Conservation (phyloP, 176 grass and related monocot genomes). For the Musa schizocarpa region DNA sequence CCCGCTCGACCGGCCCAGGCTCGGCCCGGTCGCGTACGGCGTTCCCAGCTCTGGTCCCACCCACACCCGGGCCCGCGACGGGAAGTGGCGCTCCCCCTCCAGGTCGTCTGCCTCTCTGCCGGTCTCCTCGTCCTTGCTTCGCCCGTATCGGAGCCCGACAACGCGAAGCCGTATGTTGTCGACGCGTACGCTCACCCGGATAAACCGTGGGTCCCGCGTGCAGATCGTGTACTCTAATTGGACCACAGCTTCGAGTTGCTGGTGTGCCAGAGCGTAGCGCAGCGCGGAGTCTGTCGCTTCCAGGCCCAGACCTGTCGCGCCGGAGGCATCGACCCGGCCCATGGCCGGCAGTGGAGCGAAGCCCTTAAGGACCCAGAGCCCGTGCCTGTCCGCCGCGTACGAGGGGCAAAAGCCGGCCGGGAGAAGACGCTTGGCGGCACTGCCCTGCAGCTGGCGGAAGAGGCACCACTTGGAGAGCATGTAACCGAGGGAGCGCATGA, state of each 20-base stretch:
- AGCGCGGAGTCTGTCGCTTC: slow-evolving; percentile 53
- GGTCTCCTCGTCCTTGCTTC: slow-evolving; percentile 16
- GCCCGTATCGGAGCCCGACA: slow-evolving; percentile 44
- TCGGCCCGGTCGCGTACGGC: slow-evolving; percentile 63
- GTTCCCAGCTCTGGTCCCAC: slow-evolving; percentile 55
- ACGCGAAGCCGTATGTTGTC: slow-evolving; percentile 67
- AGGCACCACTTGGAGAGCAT: slow-evolving; percentile 89
- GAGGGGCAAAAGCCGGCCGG: slow-evolving; percentile 20
- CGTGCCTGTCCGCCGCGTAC: slow-evolving; percentile 41
- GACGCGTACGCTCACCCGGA: slow-evolving; percentile 40
- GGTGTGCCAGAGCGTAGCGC: slow-evolving; percentile 59
- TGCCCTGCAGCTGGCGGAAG: slow-evolving; percentile 43
- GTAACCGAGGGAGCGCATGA: slow-evolving; percentile 79
- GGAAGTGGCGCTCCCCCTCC: slow-evolving; percentile 65
- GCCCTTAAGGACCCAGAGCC: slow-evolving; percentile 52
- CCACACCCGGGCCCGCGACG: slow-evolving; percentile 61
- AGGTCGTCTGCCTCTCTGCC: slow-evolving; percentile 12
- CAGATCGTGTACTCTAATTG: slow-evolving; percentile 52
- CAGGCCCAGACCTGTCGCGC: not conserved
- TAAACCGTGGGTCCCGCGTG: slow-evolving; percentile 34
- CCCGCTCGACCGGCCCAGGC: slow-evolving; percentile 74
- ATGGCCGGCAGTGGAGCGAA: slow-evolving; percentile 46
- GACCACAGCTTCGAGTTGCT: slow-evolving; percentile 57
- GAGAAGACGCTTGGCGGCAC: slow-evolving; percentile 12
- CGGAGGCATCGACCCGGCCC: not conserved